Percentiles rank a stretch among this genome's conserved stretches.
phyloP scores from a whole-genome alignment of 2,329 filamentous ascomycete species.

The Cercospora brassicicola region DNA sequence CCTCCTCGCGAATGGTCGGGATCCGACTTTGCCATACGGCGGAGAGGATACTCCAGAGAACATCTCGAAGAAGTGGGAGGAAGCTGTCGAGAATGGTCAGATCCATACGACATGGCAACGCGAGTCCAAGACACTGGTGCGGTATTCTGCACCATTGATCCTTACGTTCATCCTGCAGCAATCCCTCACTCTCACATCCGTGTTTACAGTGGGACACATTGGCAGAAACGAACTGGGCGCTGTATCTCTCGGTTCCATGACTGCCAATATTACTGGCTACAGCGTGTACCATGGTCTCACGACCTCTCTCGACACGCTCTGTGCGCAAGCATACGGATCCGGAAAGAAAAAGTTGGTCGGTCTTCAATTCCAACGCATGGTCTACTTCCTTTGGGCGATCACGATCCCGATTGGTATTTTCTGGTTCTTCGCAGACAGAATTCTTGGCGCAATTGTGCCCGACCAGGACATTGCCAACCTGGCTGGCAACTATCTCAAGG shows the following conservation, averaged over 20 bases:
- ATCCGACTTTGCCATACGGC: slow-evolving; percentile 43
- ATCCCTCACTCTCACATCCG: slow-evolving; percentile 48
- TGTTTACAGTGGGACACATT: slow-evolving; percentile 54
- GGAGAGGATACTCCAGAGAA: slow-evolving; percentile 55
- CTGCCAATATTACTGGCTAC: slow-evolving; percentile 52
- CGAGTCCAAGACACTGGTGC: slow-evolving; percentile 75
- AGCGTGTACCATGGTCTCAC: slow-evolving; percentile 64
- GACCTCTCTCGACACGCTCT: slow-evolving; percentile 88
- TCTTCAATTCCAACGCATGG: slow-evolving; percentile 77
- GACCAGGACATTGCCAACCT: slow-evolving; percentile 69
- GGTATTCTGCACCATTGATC: slow-evolving; percentile 46
- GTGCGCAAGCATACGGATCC: slow-evolving; percentile 89
- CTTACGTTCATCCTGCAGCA: slow-evolving; percentile 53
- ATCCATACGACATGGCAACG: slow-evolving; percentile 90
- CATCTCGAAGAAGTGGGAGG: slow-evolving; percentile 76
- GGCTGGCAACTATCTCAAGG: slow-evolving; percentile 70
- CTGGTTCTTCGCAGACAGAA: slow-evolving; percentile 67
- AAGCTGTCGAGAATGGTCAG: slow-evolving; percentile 74
- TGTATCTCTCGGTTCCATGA: slow-evolving; percentile 51
- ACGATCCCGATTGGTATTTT: slow-evolving; percentile 70
- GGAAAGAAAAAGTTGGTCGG: slow-evolving; percentile 87
- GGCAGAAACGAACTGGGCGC: slow-evolving; percentile 52
- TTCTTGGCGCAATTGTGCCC: slow-evolving; percentile 66
- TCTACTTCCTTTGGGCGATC: slow-evolving; percentile 71
- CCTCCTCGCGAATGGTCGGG: slow-evolving; percentile 45